Percentiles rank a stretch among this genome's conserved stretches.
Conservation (phyloP, 176 grass and related monocot genomes). For the Eleusine coracana region DNA sequence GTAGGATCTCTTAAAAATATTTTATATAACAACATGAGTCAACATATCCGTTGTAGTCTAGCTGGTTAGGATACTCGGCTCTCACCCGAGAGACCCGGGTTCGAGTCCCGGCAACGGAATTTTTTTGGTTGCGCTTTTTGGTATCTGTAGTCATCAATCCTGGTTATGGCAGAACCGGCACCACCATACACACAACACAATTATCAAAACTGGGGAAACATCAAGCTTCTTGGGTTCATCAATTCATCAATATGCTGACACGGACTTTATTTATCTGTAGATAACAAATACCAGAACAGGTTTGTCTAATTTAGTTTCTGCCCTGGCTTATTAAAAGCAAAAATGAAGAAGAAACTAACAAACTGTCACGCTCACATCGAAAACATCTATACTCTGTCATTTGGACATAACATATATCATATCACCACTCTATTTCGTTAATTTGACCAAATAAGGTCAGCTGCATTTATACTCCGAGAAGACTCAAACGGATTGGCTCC, state of each 20-base stretch:
- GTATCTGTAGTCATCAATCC: neutral
- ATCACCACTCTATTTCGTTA: conserved; percentile 14
- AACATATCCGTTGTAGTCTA: conserved; percentile 79
- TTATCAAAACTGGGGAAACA: neutral
- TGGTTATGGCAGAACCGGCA: neutral
- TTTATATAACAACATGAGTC: neutral
- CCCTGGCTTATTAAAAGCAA: conserved; percentile 18
- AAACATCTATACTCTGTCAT: conserved; percentile 33
- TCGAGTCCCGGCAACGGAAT: conserved; percentile 89
- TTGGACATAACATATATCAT: conserved; percentile 11
- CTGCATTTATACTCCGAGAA: neutral
- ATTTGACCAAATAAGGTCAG: conserved; percentile 13
- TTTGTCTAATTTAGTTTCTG: conserved; percentile 12
- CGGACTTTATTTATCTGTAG: conserved; percentile 20
- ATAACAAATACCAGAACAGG: conserved; percentile 6
- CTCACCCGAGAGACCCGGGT: conserved; percentile 93
- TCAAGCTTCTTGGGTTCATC: neutral
- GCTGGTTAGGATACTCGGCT: conserved; percentile 96
- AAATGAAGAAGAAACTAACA: neutral
- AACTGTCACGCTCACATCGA: conserved; percentile 4
- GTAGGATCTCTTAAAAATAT: no score
- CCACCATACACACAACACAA: neutral
- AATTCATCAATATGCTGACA: neutral
- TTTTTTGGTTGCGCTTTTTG: neutral
- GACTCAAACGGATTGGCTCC: conserved; percentile 1